Base-by-base conservation (phyloP, 345 rosid genomes). In the Hypericum androsaemum region DNA sequence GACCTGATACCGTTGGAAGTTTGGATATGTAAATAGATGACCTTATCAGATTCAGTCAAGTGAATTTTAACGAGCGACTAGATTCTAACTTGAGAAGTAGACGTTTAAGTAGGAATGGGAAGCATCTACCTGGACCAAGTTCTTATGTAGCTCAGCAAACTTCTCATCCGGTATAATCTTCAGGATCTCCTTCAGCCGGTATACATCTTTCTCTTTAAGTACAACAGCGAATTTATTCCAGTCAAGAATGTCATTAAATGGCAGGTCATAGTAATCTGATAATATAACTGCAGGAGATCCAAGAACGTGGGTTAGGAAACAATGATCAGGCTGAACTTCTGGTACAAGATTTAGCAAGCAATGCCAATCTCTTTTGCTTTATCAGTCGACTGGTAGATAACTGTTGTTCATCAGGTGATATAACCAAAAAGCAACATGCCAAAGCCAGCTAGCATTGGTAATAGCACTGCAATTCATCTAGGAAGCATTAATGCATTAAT, bases 221-320 rank as follows among this genome's bases (percentile, higher is more conserved):
- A 87, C 72, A 47, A 90, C 86, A 13, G 95, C 63, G 47, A 87
- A 90, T 56, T 81, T 84, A 41, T 62, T 45, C 96, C 96, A 90
- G 57, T 84, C 62, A 22, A 90, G 69, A 47, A 87, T 75, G 78
- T 87, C 95, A 47, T 87, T 87, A 73, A 90, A 90, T 10, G 98
- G 98, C 13, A 90, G 75, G 68, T 90, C 98, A 37, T 90, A 84
- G 68, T 81, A 87, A 67, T 87, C 66, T 32, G 95, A 87, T 56
- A 90, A 64, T 60, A 90, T 84, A 38, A 90, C 98, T 90, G 83
- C 72, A 67, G 68, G 47, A 58, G 43, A 69, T 15, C 35, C 8
- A 46, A 17, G 14, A 46, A 12, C 32, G 32, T 22, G 32, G 32
- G 32, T 22, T 22, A 22, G 32, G 32, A 14, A 12, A 46, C 50